Percentiles rank a stretch among this genome's conserved stretches.
Conservation (phyloP, 495 filamentous ascomycete genomes). For the Aspergillus asperescens region DNA sequence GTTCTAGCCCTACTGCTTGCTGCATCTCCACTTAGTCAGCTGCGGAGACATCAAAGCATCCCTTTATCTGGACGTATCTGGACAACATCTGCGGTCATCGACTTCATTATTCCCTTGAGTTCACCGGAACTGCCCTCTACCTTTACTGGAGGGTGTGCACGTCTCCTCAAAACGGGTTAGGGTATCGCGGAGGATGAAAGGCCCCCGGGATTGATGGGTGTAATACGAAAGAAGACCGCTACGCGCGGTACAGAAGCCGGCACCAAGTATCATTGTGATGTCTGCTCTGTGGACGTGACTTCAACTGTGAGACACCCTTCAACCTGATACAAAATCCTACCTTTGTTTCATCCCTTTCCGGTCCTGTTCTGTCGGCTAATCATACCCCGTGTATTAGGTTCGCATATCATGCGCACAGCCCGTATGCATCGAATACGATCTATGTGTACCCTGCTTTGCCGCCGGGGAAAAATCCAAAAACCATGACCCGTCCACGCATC, state of each 20-base stretch:
- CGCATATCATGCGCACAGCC: conserved; percentile 85
- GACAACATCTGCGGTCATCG: conserved; percentile 11
- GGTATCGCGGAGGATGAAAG: conserved; percentile 42
- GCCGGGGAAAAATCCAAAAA: conserved; percentile 68
- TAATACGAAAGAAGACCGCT: conserved; percentile 94
- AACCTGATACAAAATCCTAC: not conserved
- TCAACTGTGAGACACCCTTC: conserved; percentile 62
- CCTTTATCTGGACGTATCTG: conserved; percentile 11
- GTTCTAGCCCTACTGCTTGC: conserved; percentile 4
- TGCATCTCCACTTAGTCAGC: conserved; percentile 13
- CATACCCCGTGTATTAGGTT: conserved; percentile 53
- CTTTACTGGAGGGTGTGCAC: conserved; percentile 29
- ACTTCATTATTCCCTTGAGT: conserved; percentile 3
- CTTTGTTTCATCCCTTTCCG: not conserved
- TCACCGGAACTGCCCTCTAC: conserved; percentile 26
- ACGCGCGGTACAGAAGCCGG: conserved; percentile 84
- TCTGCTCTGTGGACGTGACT: conserved; percentile 92
- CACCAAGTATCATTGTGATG: conserved; percentile 91
- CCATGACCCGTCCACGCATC: conserved; percentile 79
- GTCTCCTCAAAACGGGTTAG: conserved; percentile 31
- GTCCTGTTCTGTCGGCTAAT: not conserved
- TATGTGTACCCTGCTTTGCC: conserved; percentile 93
- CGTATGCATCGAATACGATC: conserved; percentile 87
- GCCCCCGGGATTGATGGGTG: conserved; percentile 62
- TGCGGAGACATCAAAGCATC: conserved; percentile 19